Evolutionary conservation across 176 grass and related monocot species (phyloP).

Genomic region (Cenchrus americanus): DNA sequence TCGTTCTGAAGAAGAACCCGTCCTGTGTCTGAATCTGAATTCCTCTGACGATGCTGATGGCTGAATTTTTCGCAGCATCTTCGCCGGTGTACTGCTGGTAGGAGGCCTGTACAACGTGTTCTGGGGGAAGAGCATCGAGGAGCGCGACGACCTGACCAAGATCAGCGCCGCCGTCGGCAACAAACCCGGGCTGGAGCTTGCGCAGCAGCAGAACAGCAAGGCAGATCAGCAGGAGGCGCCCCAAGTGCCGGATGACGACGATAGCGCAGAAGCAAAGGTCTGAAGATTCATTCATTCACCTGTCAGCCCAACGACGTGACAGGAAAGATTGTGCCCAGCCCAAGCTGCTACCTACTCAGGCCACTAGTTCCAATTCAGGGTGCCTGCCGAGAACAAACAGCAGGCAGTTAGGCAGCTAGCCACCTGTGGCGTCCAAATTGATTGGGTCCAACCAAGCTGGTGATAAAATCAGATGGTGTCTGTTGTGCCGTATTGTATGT

Average conservation of each 20-base stretch:
- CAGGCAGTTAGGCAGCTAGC: not conserved
- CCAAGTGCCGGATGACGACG: constrained; percentile 36
- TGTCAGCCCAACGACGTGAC: not conserved
- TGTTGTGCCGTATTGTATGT: constrained; percentile 19
- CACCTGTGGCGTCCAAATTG: constrained; percentile 18
- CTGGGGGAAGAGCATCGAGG: constrained; percentile 62
- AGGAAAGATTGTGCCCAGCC: constrained; percentile 19
- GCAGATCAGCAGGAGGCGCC: not conserved
- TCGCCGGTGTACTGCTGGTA: constrained; percentile 50
- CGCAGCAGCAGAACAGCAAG: constrained; percentile 3
- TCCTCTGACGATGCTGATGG: not conserved
- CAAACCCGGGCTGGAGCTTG: constrained; percentile 36
- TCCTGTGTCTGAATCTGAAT: too few relatives aligned
- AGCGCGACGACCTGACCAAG: constrained; percentile 38
- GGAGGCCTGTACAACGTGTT: constrained; percentile 74
- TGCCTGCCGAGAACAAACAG: not conserved
- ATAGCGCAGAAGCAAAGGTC: constrained; percentile 37
- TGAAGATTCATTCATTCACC: not conserved
- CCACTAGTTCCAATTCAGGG: constrained; percentile 16
- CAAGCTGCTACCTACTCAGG: not conserved
- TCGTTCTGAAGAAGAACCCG: too few relatives aligned
- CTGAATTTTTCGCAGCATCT: constrained; percentile 29
- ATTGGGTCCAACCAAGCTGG: too few relatives aligned
- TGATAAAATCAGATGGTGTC: not conserved
- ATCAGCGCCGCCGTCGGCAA: not conserved